Conservation (phyloP, 495 filamentous ascomycete genomes). For the Aspergillus egyptiacus region DNA sequence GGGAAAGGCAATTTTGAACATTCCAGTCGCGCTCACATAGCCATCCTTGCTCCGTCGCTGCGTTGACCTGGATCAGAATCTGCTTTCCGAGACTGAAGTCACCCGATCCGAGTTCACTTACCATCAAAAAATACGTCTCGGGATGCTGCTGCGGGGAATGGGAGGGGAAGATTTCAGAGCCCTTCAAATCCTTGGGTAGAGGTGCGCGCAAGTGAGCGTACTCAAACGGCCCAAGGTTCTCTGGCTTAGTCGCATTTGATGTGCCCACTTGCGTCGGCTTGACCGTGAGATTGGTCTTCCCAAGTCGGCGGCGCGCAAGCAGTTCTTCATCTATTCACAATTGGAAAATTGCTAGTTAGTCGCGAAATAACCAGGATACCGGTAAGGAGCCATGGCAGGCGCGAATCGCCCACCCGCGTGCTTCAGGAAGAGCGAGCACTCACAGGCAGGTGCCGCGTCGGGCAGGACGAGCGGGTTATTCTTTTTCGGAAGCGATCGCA, state of each 20-base stretch:
- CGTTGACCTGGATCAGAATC: conserved; percentile 2
- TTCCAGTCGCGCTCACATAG: conserved; percentile 90
- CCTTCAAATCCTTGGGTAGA: conserved; percentile 75
- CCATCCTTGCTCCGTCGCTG: conserved; percentile 89
- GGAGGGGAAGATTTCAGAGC: conserved; percentile 85
- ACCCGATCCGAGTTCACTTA: conserved; percentile 29
- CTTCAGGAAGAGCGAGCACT: conserved; percentile 29
- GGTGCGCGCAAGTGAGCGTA: conserved; percentile 93
- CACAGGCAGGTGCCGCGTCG: conserved; percentile 61
- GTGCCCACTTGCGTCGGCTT: conserved; percentile 62
- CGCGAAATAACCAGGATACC: conserved; percentile 19
- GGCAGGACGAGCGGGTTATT: conserved; percentile 73
- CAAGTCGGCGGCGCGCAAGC: conserved; percentile 76
- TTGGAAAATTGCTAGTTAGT: conserved; percentile 15
- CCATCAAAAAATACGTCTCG: conserved; percentile 94
- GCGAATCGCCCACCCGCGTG: background rate
- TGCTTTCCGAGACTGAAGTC: background rate
- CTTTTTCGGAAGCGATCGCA: conserved; percentile 60
- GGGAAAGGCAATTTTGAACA: conserved; percentile 99
- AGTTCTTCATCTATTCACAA: conserved; percentile 65
- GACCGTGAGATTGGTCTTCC: conserved; percentile 84
- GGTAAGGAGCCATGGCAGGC: conserved; percentile 10
- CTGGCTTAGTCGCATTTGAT: conserved; percentile 58
- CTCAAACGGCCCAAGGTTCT: conserved; percentile 78
- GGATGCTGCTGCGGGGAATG: conserved; percentile 51